Evolutionary conservation across 2,329 filamentous ascomycete genomes (phyloP).

Genomic region (Monilinia polystroma): DNA sequence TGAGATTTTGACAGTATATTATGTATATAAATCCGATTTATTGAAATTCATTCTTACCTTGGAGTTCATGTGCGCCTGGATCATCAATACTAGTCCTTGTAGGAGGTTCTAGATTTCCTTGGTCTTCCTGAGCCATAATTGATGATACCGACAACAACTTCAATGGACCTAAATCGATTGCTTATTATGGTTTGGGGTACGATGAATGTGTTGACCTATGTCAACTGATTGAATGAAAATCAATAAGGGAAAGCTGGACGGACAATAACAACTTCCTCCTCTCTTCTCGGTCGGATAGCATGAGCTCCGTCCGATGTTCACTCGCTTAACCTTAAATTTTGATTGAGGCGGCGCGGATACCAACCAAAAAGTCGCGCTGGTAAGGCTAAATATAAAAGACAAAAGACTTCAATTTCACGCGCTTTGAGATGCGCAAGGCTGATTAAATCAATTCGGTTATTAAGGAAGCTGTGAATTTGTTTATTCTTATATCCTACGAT

Average conservation of each 20-base stretch:
- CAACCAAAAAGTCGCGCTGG: conserved; percentile 21
- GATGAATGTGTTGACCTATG: conserved; percentile 5
- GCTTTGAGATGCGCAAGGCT: conserved; percentile 29
- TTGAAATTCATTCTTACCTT: conserved; percentile 44
- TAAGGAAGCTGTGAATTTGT: conserved; percentile 25
- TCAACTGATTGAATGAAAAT: neutral
- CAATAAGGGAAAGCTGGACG: conserved; percentile 8
- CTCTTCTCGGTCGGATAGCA: conserved; percentile 13
- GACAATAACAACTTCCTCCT: conserved; percentile 17
- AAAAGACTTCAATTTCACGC: conserved; percentile 25
- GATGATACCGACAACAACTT: conserved; percentile 11
- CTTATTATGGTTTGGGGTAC: neutral
- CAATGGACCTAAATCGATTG: conserved; percentile 1
- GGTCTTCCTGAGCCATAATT: conserved; percentile 38
- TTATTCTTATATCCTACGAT: conserved; percentile 2
- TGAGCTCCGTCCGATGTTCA: conserved; percentile 15
- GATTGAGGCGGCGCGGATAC: conserved; percentile 18
- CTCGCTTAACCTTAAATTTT: conserved; percentile 25
- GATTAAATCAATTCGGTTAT: conserved; percentile 21
- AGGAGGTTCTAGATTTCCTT: conserved; percentile 45
- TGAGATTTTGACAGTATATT: neutral
- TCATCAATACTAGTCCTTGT: conserved; percentile 48
- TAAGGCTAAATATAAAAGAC: conserved; percentile 20
- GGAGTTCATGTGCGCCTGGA: conserved; percentile 58
- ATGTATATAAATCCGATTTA: neutral